Evolutionary conservation across 495 filamentous ascomycete species (phyloP).

Genomic region (Hyaloscypha bicolor): DNA sequence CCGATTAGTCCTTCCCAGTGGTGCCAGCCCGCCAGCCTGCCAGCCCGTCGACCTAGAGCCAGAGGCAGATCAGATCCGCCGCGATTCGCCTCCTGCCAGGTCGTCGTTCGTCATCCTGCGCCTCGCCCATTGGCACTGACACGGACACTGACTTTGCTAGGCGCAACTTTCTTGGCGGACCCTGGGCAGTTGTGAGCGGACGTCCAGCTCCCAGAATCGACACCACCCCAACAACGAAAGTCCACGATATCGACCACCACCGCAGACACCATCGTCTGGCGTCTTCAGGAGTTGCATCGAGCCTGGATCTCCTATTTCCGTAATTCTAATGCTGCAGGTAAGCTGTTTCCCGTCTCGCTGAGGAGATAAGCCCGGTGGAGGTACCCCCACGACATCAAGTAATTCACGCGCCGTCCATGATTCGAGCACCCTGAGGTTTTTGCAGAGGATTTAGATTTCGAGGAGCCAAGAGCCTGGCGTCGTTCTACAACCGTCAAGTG

Average conservation of each 20-base stretch:
- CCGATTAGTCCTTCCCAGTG: neutral
- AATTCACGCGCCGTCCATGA: conserved; percentile 18
- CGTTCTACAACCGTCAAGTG: neutral
- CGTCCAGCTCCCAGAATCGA: conserved; percentile 7
- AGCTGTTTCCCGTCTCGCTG: conserved; percentile 18
- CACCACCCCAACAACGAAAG: conserved; percentile 8
- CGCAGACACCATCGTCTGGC: conserved; percentile 1
- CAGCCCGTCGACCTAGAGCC: too few relatives aligned
- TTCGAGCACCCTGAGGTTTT: conserved; percentile 8
- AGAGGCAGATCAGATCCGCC: neutral
- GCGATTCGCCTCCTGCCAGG: conserved; percentile 1
- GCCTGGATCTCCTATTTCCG: conserved; percentile 5
- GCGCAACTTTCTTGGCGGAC: conserved; percentile 10
- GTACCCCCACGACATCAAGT: conserved; percentile 25
- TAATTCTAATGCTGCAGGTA: conserved; percentile 35
- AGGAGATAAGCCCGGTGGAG: conserved; percentile 17
- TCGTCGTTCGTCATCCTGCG: conserved; percentile 20
- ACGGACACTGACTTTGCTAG: neutral
- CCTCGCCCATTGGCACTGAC: neutral
- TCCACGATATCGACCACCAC: conserved; percentile 28
- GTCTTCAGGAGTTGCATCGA: neutral
- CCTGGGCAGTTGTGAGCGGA: conserved; percentile 3
- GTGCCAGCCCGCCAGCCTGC: neutral
- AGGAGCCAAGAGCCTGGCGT: neutral
- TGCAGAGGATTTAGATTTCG: neutral